A percentile compares a stretch with the other conserved stretches of the same genome.
phyloP scores from a whole-genome alignment of 305 asterid genomes.

The Euphrasia arctica region DNA sequence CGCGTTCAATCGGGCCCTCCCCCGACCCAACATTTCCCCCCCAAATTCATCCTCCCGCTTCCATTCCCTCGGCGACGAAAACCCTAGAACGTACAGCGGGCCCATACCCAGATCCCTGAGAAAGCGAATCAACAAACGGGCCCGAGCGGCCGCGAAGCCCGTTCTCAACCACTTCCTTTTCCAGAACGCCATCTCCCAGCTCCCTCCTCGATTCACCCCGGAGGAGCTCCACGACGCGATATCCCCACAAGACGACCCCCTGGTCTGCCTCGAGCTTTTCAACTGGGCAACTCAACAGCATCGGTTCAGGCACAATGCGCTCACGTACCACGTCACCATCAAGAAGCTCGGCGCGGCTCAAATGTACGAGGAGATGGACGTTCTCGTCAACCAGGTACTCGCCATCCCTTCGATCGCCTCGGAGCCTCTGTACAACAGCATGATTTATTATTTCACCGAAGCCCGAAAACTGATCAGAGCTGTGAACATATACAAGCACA shows the following conservation, averaged over 20 bases:
- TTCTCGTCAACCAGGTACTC: conserved; percentile 75
- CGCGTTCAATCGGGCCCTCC: conserved; percentile 2
- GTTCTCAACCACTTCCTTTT: conserved; percentile 54
- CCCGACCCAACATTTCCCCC: conserved; percentile 19
- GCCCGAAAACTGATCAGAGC: conserved; percentile 79
- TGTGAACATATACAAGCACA: conserved; percentile 72
- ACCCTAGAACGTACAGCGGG: conserved; percentile 45
- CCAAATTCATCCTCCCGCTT: conserved; percentile 23
- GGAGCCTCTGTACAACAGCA: conserved; percentile 70
- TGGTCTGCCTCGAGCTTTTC: conserved; percentile 82
- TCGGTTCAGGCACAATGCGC: conserved; percentile 65
- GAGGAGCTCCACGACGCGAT: conserved; percentile 74
- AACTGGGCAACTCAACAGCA: conserved; percentile 93
- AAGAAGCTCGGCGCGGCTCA: conserved; percentile 75
- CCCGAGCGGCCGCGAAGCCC: conserved; percentile 64
- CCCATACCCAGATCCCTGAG: conserved; percentile 72
- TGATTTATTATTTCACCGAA: conserved; percentile 76
- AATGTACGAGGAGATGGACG: conserved; percentile 87
- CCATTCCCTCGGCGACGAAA: conserved; percentile 10
- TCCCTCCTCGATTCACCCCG: conserved; percentile 72
- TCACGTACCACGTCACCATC: conserved; percentile 58
- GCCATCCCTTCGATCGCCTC: conserved; percentile 62
- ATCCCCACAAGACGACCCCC: conserved; percentile 50
- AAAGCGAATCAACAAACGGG: conserved; percentile 65
- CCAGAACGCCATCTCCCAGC: conserved; percentile 42